Base-by-base conservation (phyloP, 2,329 filamentous ascomycete species). In the Drechslera avenae region DNA sequence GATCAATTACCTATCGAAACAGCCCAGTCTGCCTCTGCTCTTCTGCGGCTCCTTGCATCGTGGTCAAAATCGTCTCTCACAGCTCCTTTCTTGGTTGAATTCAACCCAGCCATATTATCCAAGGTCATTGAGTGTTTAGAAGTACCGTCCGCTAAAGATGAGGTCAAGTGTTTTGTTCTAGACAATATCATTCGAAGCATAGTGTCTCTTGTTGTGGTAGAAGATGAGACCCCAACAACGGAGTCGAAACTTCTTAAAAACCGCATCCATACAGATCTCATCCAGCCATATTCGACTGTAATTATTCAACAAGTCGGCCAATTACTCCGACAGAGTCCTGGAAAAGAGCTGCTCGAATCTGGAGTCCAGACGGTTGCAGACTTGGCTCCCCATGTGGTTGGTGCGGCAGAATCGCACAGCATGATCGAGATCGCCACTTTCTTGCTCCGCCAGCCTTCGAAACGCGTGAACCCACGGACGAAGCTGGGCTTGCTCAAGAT, bases 1-100 rank as follows among this genome's bases (percentile, higher is more conserved):
- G 83, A 87, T 2, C 90, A 89, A 50, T 83, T 99, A 46, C 85
- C 91, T 0, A 79, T 83, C 4, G 94, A 99, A 75, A 96, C 90
- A 35, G 89, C 91, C 0, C 92, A 99, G 68, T 90, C 91, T 12
- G 80, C 97, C 6, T 97, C 94, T 2, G 89, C 87, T 13, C 83
- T 91, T 33, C 81, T 97, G 54, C 86, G 87, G 56, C 79, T 99
- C 4, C 85, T 99, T 56, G 86, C 85, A 3, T 89, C 88, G 1
- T 96, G 93, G 89, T 87, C 90, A 3, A 82, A 83, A 50, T 81
- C 87, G 17, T 79, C 84, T 0, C 81, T 80, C 54, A 87, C 86
- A 1, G 86, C 87, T 1, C 68, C 86, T 5, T 90, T 94, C 62
- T 79, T 99, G 6, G 83, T 87, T 10, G 73, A 82, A 6, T 82